Base-by-base conservation (phyloP, 2,329 filamentous ascomycete species). In the Graphilbum sp. region DNA sequence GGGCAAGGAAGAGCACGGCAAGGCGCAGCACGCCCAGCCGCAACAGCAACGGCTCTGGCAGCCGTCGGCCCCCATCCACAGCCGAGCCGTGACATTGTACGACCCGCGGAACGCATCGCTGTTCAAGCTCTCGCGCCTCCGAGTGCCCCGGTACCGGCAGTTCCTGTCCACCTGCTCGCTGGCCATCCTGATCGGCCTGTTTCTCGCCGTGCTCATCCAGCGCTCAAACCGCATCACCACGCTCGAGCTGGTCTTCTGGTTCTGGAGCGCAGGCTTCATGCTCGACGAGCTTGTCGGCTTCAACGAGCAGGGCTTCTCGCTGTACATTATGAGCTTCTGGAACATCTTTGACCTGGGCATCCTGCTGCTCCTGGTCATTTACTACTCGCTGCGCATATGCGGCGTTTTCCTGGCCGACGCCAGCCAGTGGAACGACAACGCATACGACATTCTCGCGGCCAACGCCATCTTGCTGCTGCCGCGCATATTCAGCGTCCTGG, bases 241-340 rank as follows among this genome's bases (percentile, higher is more conserved):
- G 0, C 62, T 95, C 10, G 88, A 96, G 55, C 64, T 95, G 15
- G 56, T 94, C 12, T 95, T 96, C 58, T 96, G 88, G 88, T 84
- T 95, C 56, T 96, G 88, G 87, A 93, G 85, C 52, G 84, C 85
- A 20, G 88, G 88, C 1, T 95, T 92, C 57, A 93, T 95, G 85
- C 72, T 95, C 24, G 88, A 95, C 51, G 88, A 95, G 58, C 71
- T 96, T 18, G 86, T 95, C 16, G 87, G 87, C 11, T 95, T 95
- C 64, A 94, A 87, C 47, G 88, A 96, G 56, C 86, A 95, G 58
- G 88, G 88, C 3, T 95, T 95, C 54, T 87, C 86, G 29, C 71
- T 96, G 23, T 96, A 95, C 59, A 84, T 95, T 51, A 88, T 95
- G 76, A 93, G 85, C 54, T 90, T 95, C 55, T 95, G 88, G 88